Evolutionary conservation across 805 yeast genomes (phyloP), one percentile per base, ranked within the genome.

Genomic region (Candida incommunis): DNA sequence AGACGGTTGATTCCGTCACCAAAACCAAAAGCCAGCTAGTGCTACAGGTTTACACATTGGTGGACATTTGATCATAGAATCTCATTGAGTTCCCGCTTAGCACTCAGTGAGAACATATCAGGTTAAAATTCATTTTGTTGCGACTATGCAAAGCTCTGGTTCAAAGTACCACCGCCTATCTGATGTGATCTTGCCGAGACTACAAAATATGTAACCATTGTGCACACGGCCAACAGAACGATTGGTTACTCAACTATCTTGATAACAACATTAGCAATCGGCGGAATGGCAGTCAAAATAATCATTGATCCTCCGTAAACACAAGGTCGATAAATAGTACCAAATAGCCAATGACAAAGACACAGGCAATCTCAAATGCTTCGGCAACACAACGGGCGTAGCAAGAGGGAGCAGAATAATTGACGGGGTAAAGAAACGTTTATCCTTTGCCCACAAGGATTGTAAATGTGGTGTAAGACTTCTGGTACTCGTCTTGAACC

Each of bases 401-500:
- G 84, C 72, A 44, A 82, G 66, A 0, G 90, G 90, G 26, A 82
- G 67, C 0, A 79, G 72, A 29, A 82, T 75, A 55, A 83, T 82
- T 0, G 87, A 78, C 1, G 92, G 90, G 0, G 84, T 76, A 66
- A 82, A 83, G 78, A 81, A 3, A 80, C 71, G 57, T 80, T 81
- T 62, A 83, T 83, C 90, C 92, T 82, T 45, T 80, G 69, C 49
- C 81, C 80, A 64, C 74, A 72, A 15, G 85, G 75, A n/a, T 80
- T 72, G 42, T 78, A 76, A 42, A 78, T 61, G 25, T 59, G 50
- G 34, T 51, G 58, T 2, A 59, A 46, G 2, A 62, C 31, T 4
- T 46, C 43, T 3, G 55, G 42, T 1, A 66, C 61, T n/a, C 45
- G 50, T 23, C 51, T 50, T 26, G 67, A 61, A 4, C 74, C 74